Percentiles rank a stretch among this genome's conserved stretches.
These are phyloP conservation scores for Sordariomycetes sp. DNA, from an alignment of 2,329 filamentous ascomycete genomes.

Conservation along the genomic window DNA sequence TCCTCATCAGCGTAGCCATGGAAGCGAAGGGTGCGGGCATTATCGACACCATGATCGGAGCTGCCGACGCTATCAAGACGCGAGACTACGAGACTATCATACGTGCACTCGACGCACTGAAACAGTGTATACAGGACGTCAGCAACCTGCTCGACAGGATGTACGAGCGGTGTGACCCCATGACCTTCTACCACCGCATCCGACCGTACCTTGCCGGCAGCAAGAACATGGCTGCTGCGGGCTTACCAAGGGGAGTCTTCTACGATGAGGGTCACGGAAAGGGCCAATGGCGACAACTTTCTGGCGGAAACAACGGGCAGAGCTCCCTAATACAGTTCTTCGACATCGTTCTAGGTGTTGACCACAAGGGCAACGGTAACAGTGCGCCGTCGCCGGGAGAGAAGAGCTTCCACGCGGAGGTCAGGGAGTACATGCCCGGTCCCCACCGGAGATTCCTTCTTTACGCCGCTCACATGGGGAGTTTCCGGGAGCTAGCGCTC, in stretches of 20 bases:
- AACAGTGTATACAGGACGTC: constrained; percentile 54
- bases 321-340: constrained; percentile 89
- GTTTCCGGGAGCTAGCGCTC: constrained; percentile 58
- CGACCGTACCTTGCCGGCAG: constrained; percentile 81
- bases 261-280: constrained; percentile 63
- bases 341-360: constrained; percentile 72
- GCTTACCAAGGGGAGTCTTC: constrained; percentile 69
- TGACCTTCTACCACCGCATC: constrained; percentile 81
- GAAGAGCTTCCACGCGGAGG: constrained; percentile 44
- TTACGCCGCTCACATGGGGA: constrained; percentile 54
- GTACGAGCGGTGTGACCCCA: constrained; percentile 79
- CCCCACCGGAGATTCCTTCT: constrained; percentile 68
- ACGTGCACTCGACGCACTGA: constrained; percentile 49
- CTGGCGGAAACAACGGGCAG: constrained; percentile 90
- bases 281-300: constrained; percentile 59
- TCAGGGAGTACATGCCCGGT: constrained; percentile 84
- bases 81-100: constrained; percentile 49
- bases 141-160: constrained; percentile 61
- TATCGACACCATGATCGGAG: constrained; percentile 65
- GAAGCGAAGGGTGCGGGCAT: constrained; percentile 67
- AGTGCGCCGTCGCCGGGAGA: constrained; percentile 11
- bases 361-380: constrained; percentile 41
- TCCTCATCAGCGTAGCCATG: constrained; percentile 78
- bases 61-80: constrained; percentile 54
- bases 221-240: constrained; percentile 81